A percentile compares a stretch with the other conserved stretches of the same genome.
Conservation (phyloP, 2,329 filamentous ascomycete species). For the Penicillium sp. region DNA sequence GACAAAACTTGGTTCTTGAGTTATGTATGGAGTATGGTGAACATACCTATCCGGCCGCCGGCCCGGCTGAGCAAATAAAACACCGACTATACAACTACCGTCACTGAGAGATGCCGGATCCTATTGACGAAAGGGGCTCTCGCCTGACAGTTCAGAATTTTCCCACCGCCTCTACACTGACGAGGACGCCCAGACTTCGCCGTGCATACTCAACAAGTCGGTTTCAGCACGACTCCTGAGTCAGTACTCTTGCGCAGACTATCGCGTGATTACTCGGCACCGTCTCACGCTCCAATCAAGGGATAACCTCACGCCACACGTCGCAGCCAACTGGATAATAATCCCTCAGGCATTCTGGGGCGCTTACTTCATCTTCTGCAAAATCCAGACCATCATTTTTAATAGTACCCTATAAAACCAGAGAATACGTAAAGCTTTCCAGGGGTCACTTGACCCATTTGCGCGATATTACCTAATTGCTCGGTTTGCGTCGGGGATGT, state of each 20-base stretch:
- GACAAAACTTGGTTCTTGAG: too few species aligned
- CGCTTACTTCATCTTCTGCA: not conserved
- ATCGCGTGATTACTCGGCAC: slow-evolving; percentile 1
- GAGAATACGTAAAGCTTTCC: slow-evolving; percentile 8
- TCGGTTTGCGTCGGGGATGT: slow-evolving; percentile 7
- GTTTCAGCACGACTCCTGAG: not conserved
- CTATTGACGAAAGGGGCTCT: too few species aligned
- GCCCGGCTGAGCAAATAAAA: too few species aligned
- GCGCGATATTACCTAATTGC: slow-evolving; percentile 10
- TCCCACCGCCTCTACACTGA: not conserved
- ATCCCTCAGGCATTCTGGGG: slow-evolving; percentile 1
- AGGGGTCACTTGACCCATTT: slow-evolving; percentile 6
- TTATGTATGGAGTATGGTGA: too few species aligned
- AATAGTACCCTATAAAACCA: not conserved
- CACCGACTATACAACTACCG: too few species aligned
- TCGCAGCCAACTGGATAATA: slow-evolving; percentile 1
- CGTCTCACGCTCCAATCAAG: not conserved
- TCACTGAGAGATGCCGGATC: too few species aligned
- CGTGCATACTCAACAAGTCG: not conserved
- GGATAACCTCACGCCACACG: not conserved
- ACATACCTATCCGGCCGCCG: too few species aligned
- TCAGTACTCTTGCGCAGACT: not conserved
- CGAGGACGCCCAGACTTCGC: not conserved
- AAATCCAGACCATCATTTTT: not conserved
- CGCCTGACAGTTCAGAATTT: too few species aligned